Evolutionary conservation across 2,329 filamentous ascomycete species (phyloP).

Genomic region (Colletotrichum simmondsii): DNA sequence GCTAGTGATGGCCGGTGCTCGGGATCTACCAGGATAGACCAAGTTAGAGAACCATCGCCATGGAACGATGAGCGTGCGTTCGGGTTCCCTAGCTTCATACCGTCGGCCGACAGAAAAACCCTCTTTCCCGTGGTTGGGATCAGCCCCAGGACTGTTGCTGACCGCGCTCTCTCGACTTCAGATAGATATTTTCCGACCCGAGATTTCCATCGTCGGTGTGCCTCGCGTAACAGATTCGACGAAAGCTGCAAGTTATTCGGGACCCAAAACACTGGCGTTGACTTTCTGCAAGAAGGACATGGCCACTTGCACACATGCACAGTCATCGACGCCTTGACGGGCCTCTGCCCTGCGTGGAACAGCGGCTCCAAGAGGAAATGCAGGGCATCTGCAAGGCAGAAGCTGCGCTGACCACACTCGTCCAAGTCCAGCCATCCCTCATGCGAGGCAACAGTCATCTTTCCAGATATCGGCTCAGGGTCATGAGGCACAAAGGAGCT

Average conservation of each 20-base stretch:
- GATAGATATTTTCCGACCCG: not conserved
- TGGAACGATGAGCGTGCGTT: not conserved
- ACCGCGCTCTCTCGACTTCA: not conserved
- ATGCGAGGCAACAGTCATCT: not conserved
- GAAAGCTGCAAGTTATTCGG: not conserved
- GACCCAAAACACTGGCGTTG: not conserved
- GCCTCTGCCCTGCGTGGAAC: not conserved
- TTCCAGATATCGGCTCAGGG: not conserved
- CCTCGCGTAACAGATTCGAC: not conserved
- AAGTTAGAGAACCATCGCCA: not conserved
- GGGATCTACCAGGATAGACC: not conserved
- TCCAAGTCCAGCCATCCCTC: not conserved
- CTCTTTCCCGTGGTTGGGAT: not conserved
- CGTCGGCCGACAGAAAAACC: slow-evolving; percentile 14
- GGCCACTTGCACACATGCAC: slow-evolving; percentile 1
- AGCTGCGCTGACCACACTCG: not conserved
- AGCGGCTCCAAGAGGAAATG: not conserved
- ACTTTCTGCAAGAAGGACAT: not conserved
- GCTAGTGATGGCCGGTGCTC: not conserved
- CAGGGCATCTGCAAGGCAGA: not conserved
- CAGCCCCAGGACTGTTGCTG: not conserved
- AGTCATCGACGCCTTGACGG: slow-evolving; percentile 11
- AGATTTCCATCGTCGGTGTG: not conserved
- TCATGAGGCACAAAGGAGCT: slow-evolving; percentile 12
- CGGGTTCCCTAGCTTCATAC: slow-evolving; percentile 4